phyloP scores from a whole-genome alignment of 176 grass and related monocot species.

The Paspalum vaginatum region DNA sequence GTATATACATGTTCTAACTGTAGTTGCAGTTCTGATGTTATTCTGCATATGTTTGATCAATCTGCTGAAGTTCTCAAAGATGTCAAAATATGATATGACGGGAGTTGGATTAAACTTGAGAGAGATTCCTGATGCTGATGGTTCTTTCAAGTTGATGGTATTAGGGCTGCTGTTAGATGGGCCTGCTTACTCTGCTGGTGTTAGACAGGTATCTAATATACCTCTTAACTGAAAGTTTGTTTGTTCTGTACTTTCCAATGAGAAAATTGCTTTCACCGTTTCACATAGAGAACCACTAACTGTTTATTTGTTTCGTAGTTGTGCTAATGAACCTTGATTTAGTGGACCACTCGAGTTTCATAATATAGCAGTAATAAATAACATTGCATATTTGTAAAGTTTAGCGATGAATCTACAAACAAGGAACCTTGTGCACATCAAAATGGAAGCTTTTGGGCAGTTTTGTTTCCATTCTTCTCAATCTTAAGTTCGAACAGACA shows the following conservation, averaged over 20 bases:
- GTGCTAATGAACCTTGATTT: constrained; percentile 5
- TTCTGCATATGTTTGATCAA: constrained; percentile 54
- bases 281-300: background rate
- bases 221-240: constrained; percentile 21
- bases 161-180: constrained; percentile 91
- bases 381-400: background rate
- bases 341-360: constrained; percentile 10
- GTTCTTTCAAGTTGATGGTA: constrained; percentile 83
- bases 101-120: constrained; percentile 92
- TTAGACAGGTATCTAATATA: constrained; percentile 69
- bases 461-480: background rate
- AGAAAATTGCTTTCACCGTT: constrained; percentile 3
- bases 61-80: constrained; percentile 87
- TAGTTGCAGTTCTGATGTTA: constrained; percentile 59
- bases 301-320: constrained; percentile 16
- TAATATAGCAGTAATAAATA: constrained; percentile 10
- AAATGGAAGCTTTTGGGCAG: background rate
- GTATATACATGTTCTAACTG: constrained; percentile 44
- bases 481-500: background rate
- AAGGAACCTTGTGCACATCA: background rate
- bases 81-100: constrained; percentile 95
- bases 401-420: constrained; percentile 12
- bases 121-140: constrained; percentile 68
- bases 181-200: constrained; percentile 81
- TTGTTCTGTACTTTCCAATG: constrained; percentile 7